Percentiles rank a stretch among this genome's conserved stretches.
These are phyloP conservation scores for Pyrus pyrifolia DNA, from an alignment of 306 rosid genomes.

Conservation along the genomic window DNA sequence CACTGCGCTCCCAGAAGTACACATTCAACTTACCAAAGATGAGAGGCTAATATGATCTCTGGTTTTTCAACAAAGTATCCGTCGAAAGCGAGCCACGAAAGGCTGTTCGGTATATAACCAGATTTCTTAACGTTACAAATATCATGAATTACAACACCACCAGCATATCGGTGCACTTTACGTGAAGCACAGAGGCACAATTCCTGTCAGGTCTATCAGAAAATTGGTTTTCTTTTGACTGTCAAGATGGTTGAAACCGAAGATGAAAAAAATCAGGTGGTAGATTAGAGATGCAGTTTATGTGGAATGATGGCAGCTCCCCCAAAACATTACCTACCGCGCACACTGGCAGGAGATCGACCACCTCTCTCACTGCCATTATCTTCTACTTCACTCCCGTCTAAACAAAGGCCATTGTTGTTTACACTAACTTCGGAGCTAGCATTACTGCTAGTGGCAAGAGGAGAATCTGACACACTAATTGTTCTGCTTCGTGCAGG, in stretches of 20 bases:
- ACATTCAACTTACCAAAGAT: background rate
- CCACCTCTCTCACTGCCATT: conserved; percentile 67
- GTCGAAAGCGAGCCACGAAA: conserved; percentile 31
- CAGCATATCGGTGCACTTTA: conserved; percentile 46
- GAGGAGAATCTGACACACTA: conserved; percentile 84
- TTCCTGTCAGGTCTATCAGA: conserved; percentile 35
- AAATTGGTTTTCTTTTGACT: conserved; percentile 20
- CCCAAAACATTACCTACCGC: conserved; percentile 44
- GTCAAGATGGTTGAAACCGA: conserved; percentile 25
- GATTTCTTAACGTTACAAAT: conserved; percentile 39
- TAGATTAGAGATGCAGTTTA: conserved; percentile 7
- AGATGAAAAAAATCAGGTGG: background rate
- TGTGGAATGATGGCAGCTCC: conserved; percentile 19
- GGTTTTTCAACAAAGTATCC: conserved; percentile 9
- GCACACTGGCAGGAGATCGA: conserved; percentile 64
- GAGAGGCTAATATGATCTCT: background rate
- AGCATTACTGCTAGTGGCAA: conserved; percentile 90
- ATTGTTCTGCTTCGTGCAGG: conserved; percentile 72
- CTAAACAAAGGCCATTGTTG: conserved; percentile 79
- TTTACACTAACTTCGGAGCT: conserved; percentile 91
- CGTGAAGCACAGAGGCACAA: conserved; percentile 36
- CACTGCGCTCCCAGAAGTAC: background rate
- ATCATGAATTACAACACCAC: conserved; percentile 29
- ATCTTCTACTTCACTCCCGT: conserved; percentile 66
- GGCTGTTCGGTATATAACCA: conserved; percentile 32